phyloP scores from a whole-genome alignment of 495 filamentous ascomycete species.

The Aspergillus baeticus region DNA sequence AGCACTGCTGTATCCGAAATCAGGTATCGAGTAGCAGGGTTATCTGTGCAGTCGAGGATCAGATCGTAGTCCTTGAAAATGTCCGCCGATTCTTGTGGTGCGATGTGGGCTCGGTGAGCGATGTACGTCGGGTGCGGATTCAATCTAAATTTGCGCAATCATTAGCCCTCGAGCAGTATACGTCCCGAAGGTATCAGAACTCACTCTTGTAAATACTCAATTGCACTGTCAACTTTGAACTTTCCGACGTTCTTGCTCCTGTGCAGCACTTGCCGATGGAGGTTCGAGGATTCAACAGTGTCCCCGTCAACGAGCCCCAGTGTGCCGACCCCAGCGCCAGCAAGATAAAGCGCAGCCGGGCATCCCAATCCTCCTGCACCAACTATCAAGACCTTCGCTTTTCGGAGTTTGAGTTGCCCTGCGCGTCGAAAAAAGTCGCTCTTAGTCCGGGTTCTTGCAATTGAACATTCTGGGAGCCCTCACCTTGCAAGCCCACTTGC shows the following conservation, averaged over 20 bases:
- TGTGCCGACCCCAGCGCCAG: constrained; percentile 81
- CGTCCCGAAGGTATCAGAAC: constrained; percentile 16
- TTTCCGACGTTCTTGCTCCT: constrained; percentile 66
- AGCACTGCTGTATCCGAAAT: constrained; percentile 88
- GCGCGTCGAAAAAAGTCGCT: constrained; percentile 9
- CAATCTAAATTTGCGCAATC: constrained; percentile 42
- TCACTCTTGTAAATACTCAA: constrained; percentile 63
- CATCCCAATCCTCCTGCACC: constrained; percentile 92
- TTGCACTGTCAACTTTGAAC: constrained; percentile 78
- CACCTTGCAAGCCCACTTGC: constrained; percentile 76
- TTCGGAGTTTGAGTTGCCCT: constrained; percentile 79
- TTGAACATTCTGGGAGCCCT: not conserved
- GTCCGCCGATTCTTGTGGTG: constrained; percentile 59
- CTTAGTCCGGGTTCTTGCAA: not conserved
- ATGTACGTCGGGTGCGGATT: constrained; percentile 69
- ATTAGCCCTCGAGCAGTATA: not conserved
- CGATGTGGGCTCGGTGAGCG: constrained; percentile 59
- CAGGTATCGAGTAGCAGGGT: constrained; percentile 85
- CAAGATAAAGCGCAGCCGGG: constrained; percentile 85
- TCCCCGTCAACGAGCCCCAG: constrained; percentile 88
- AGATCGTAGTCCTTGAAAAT: constrained; percentile 72
- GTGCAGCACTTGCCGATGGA: constrained; percentile 91
- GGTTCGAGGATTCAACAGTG: constrained; percentile 82
- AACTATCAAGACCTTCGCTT: constrained; percentile 73
- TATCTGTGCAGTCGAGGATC: constrained; percentile 92